Evolutionary conservation across 768 basidiomycete species (phyloP).

Genomic region (Tulasnella sp.): DNA sequence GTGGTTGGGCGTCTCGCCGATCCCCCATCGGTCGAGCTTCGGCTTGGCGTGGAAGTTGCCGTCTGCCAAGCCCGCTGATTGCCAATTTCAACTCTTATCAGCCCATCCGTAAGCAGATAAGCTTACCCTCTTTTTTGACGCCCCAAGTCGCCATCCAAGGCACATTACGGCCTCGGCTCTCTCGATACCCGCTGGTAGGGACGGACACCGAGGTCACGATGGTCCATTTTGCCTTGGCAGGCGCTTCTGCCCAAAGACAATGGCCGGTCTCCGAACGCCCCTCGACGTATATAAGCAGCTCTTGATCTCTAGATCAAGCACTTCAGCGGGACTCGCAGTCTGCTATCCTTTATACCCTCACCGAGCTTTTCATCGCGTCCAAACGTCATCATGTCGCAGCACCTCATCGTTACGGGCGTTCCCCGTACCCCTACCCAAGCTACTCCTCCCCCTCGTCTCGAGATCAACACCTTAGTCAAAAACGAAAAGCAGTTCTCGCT

Average conservation of each 20-base stretch:
- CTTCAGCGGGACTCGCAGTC: background rate
- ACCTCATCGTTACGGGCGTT: conserved; percentile 11
- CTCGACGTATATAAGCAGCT: background rate
- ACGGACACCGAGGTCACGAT: background rate
- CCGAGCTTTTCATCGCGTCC: background rate
- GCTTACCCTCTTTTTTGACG: background rate
- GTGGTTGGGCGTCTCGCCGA: background rate
- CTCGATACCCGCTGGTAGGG: background rate
- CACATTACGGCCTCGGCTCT: background rate
- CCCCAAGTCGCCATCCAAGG: background rate
- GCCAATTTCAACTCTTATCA: background rate
- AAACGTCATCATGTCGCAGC: background rate
- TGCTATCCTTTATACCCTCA: background rate
- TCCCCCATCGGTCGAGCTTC: background rate
- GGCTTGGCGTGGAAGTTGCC: background rate
- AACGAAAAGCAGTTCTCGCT: conserved; percentile 49
- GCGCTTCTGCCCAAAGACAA: background rate
- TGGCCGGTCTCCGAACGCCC: background rate
- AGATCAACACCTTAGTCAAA: conserved; percentile 47
- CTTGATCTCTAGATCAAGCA: background rate
- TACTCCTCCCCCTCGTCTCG: conserved; percentile 40
- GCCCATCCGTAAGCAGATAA: background rate
- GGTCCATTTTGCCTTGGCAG: background rate
- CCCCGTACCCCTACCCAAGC: background rate
- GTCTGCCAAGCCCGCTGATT: background rate